Conservation (phyloP, 1,139 yeast genomes). For the Blastobotrys buckinghamii region DNA sequence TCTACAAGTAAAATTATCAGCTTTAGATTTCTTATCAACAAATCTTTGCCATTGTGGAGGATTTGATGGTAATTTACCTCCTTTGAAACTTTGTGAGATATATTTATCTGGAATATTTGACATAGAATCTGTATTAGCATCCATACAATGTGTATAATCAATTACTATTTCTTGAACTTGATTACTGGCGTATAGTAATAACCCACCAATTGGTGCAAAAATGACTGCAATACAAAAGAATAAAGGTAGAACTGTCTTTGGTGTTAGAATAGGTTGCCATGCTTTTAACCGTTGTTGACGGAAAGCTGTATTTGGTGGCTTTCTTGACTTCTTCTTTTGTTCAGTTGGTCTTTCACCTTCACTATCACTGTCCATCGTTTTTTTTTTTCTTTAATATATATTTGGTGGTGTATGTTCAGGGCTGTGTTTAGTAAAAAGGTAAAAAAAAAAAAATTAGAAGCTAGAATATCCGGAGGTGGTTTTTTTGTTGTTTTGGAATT, state of each 20-base stretch:
- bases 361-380: constrained; percentile 34
- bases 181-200: constrained; percentile 76
- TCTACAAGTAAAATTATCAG: constrained; percentile 41
- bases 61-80: constrained; percentile 26
- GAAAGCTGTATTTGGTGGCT: constrained; percentile 41
- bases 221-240: constrained; percentile 70
- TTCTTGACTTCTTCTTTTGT: constrained; percentile 32
- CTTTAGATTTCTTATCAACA: constrained; percentile 40
- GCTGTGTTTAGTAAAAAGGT: not conserved
- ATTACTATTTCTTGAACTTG: constrained; percentile 72
- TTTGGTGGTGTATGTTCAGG: not conserved
- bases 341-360: constrained; percentile 27
- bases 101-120: constrained; percentile 57
- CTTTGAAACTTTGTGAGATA: constrained; percentile 47
- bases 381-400: not conserved
- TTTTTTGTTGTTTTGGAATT: no score
- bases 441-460: not conserved
- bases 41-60: constrained; percentile 62
- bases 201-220: constrained; percentile 89
- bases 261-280: constrained; percentile 79
- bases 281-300: constrained; percentile 44
- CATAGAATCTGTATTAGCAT: constrained; percentile 52
- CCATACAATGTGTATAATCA: constrained; percentile 73
- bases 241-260: constrained; percentile 80
- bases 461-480: no score